Evolutionary conservation across 208 protist species (phyloP).

Genomic region (Leptomonas pyrrhocoris): DNA sequence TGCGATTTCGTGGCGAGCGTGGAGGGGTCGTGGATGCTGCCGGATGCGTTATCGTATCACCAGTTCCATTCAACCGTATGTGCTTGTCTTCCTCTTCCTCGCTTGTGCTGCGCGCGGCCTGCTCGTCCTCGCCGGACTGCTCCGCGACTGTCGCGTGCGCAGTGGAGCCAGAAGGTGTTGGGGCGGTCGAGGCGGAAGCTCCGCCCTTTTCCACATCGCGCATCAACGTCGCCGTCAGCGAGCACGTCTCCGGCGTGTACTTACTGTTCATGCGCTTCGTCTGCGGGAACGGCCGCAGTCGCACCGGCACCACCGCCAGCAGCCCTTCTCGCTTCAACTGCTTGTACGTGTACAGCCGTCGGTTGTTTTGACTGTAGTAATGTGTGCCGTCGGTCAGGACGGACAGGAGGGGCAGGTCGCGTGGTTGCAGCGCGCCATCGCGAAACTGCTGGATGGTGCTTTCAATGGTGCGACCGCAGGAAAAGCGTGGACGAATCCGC

Average conservation of each 20-base stretch:
- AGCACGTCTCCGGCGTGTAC: conserved; percentile 79
- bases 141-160: too few relatives aligned
- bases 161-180: background rate
- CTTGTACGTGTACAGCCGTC: conserved; percentile 87
- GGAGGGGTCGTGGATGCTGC: too few relatives aligned
- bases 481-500: conserved; percentile 78
- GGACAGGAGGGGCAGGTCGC: conserved; percentile 73
- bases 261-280: conserved; percentile 78
- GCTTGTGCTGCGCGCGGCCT: too few relatives aligned
- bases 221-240: conserved; percentile 75
- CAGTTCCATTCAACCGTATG: background rate
- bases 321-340: conserved; percentile 50
- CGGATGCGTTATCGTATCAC: too few relatives aligned
- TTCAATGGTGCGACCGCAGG: conserved; percentile 81
- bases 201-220: conserved; percentile 29
- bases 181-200: background rate
- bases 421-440: conserved; percentile 42
- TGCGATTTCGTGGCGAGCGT: too few relatives aligned
- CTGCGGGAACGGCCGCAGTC: conserved; percentile 61
- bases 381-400: conserved; percentile 62
- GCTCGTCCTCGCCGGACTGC: too few relatives aligned
- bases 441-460: conserved; percentile 74
- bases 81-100: background rate
- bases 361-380: conserved; percentile 89
- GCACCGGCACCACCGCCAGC: conserved; percentile 60